phyloP scores from a whole-genome alignment of 108 stramenopile genomes.

The Skeletonema marinoi region DNA sequence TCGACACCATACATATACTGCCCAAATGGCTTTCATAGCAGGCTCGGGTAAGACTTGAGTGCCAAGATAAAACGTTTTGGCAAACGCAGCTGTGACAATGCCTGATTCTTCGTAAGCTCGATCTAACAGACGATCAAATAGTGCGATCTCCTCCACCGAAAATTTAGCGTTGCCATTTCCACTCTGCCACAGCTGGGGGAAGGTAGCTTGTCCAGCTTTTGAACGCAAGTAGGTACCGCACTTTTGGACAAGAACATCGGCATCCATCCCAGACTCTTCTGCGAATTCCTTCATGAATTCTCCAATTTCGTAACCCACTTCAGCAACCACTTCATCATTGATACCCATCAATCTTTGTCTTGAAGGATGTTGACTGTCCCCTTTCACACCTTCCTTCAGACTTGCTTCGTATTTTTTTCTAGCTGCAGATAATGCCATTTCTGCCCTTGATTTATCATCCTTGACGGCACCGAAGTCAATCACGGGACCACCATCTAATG shows the following conservation, averaged over 20 bases:
- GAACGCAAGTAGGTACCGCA: slow-evolving; percentile 75
- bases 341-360: slow-evolving; percentile 74
- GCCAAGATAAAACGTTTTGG: slow-evolving; percentile 97
- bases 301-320: slow-evolving; percentile 85
- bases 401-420: slow-evolving; percentile 50
- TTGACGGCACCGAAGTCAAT: slow-evolving; percentile 85
- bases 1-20: slow-evolving; percentile 97
- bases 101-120: slow-evolving; percentile 92
- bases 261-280: slow-evolving; percentile 48
- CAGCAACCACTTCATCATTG: slow-evolving; percentile 83
- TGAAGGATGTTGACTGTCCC: not conserved
- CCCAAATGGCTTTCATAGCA: slow-evolving; percentile 88
- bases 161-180: slow-evolving; percentile 22
- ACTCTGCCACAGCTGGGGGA: slow-evolving; percentile 36
- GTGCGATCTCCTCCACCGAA: slow-evolving; percentile 38
- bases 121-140: slow-evolving; percentile 51
- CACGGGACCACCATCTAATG: slow-evolving; percentile 78
- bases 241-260: slow-evolving; percentile 54
- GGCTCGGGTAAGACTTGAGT: slow-evolving; percentile 80
- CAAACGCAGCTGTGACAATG: slow-evolving; percentile 94
- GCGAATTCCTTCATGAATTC: slow-evolving; percentile 49
- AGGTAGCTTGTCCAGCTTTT: slow-evolving; percentile 52
- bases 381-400: not conserved
- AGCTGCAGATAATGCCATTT: slow-evolving; percentile 67
- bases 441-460: slow-evolving; percentile 71